These are phyloP conservation scores for Metschnikowia cubensis DNA, from an alignment of 805 yeast genomes.

Conservation along the genomic window DNA sequence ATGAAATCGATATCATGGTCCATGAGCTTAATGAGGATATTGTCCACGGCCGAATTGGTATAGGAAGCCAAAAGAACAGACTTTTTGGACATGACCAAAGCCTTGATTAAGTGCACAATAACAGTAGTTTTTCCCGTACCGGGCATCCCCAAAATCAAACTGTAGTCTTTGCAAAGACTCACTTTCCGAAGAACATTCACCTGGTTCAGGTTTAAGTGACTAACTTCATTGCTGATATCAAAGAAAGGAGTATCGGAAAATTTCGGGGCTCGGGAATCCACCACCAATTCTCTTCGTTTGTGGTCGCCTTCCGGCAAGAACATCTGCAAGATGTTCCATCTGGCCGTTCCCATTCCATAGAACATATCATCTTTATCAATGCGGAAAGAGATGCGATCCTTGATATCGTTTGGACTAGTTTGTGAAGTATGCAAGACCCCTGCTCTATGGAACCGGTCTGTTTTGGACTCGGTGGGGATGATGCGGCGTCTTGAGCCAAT, in stretches of 20 bases:
- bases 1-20: slow-evolving; percentile 42
- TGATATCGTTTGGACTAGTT: background rate
- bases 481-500: slow-evolving; percentile 55
- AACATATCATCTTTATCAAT: slow-evolving; percentile 78
- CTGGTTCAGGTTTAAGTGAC: slow-evolving; percentile 67
- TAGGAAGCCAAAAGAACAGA: slow-evolving; percentile 77
- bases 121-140: slow-evolving; percentile 96
- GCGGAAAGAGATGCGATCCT: slow-evolving; percentile 40
- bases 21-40: slow-evolving; percentile 71
- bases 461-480: slow-evolving; percentile 36
- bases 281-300: slow-evolving; percentile 45
- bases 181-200: slow-evolving; percentile 61
- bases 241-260: slow-evolving; percentile 29
- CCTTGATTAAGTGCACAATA: slow-evolving; percentile 67
- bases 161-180: slow-evolving; percentile 64
- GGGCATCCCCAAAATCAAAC: slow-evolving; percentile 92
- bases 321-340: slow-evolving; percentile 70
- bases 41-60: slow-evolving; percentile 96
- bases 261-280: slow-evolving; percentile 49
- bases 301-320: slow-evolving; percentile 51
- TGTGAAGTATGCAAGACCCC: slow-evolving; percentile 15
- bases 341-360: slow-evolving; percentile 69
- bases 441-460: slow-evolving; percentile 37
- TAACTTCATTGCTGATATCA: slow-evolving; percentile 10
- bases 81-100: slow-evolving; percentile 56